A percentile compares a stretch with the other conserved stretches of the same genome.
These are phyloP conservation scores for Trichosporon faecale DNA, from an alignment of 1,284 basidiomycete species.

Conservation along the genomic window DNA sequence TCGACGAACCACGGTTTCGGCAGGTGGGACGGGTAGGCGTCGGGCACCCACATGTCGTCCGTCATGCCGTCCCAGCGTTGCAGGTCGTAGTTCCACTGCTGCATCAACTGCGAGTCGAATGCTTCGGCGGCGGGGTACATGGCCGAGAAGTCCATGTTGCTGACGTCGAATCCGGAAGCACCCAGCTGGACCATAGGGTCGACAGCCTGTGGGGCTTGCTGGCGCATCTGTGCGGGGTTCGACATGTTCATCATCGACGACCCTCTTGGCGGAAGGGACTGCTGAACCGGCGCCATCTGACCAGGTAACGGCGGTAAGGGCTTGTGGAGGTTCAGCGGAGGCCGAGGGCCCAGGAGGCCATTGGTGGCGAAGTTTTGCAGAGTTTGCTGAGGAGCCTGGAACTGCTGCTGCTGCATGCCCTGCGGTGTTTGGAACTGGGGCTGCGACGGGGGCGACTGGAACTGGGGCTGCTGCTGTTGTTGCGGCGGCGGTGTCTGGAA, in stretches of 20 bases:
- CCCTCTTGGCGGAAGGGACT: not conserved
- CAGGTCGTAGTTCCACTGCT: conserved; percentile 17
- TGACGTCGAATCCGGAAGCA: not conserved
- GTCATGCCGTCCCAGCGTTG: conserved; percentile 25
- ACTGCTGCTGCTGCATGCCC: conserved; percentile 5
- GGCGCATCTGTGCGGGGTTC: not conserved
- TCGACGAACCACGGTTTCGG: conserved; percentile 49
- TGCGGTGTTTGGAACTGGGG: not conserved
- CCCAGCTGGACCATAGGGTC: conserved; percentile 4
- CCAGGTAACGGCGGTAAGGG: not conserved
- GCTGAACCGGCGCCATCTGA: not conserved
- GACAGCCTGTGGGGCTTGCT: not conserved
- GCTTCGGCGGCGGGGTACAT: conserved; percentile 6
- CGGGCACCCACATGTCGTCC: conserved; percentile 45
- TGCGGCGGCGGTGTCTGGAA: not conserved
- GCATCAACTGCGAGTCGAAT: not conserved
- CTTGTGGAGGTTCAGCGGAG: not conserved
- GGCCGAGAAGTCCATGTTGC: conserved; percentile 8
- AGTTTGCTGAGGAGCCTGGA: not conserved
- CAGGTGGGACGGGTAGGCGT: conserved; percentile 41
- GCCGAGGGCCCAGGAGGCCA: not conserved
- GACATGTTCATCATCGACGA: not conserved
- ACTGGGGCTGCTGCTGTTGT: conserved; percentile 8
- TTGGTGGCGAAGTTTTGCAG: conserved; percentile 2
- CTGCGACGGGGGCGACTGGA: conserved; percentile 1